Percentiles rank a stretch among this genome's conserved stretches.
Evolutionary conservation across 345 rosid genomes (phyloP).

Genomic region (Rhodomyrtus tomentosa): DNA sequence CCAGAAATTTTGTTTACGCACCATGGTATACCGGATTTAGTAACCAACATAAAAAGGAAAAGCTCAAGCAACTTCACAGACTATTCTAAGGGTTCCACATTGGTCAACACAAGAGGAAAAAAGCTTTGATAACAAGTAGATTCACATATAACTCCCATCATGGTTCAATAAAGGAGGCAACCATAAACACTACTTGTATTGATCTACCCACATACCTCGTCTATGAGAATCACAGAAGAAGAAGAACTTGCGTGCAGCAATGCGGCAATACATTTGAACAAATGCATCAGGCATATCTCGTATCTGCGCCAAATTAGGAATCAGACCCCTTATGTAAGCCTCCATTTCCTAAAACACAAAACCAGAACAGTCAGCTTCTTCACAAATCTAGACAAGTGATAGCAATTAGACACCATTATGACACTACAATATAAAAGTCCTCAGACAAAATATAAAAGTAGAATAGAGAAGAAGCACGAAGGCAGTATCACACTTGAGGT

Average conservation of each 20-base stretch:
- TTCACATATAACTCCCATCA: neutral
- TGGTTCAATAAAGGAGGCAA: neutral
- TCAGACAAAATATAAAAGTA: neutral
- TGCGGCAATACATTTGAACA: slow-evolving; percentile 86
- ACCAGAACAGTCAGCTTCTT: slow-evolving; percentile 1
- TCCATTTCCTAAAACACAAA: slow-evolving; percentile 78
- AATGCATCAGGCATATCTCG: slow-evolving; percentile 86
- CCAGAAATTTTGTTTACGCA: neutral
- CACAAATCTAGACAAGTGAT: neutral
- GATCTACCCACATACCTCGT: slow-evolving; percentile 51
- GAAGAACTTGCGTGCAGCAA: slow-evolving; percentile 96
- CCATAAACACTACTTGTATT: neutral
- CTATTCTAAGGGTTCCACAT: neutral
- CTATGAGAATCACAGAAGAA: slow-evolving; percentile 98
- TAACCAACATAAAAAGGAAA: neutral
- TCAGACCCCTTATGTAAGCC: slow-evolving; percentile 80
- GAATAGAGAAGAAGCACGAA: neutral
- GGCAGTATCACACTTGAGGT: slow-evolving; percentile 38
- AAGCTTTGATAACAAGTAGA: neutral
- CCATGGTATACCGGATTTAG: neutral
- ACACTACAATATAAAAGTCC: neutral
- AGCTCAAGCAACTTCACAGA: neutral
- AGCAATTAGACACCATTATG: neutral
- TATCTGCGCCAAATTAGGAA: slow-evolving; percentile 93
- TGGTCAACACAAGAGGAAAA: neutral